Percentiles rank a stretch among this genome's conserved stretches.
Evolutionary conservation across 1,284 basidiomycete species (phyloP).

Genomic region (Sphaerobolus stellatus): DNA sequence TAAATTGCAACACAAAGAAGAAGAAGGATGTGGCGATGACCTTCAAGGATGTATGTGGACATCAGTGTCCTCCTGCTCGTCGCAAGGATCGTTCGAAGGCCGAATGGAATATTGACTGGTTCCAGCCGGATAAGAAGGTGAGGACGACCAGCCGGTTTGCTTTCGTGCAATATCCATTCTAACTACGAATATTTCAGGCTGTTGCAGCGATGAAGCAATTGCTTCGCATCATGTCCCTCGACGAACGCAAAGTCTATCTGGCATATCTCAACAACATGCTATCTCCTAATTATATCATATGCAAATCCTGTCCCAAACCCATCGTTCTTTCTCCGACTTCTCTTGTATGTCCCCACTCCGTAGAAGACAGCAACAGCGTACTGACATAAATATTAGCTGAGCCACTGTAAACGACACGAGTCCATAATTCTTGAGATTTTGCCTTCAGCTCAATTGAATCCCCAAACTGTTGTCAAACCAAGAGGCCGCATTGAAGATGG

Average conservation of each 20-base stretch:
- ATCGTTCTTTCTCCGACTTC: constrained; percentile 51
- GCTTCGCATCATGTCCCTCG: neutral
- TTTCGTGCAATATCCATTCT: neutral
- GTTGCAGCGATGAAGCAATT: constrained; percentile 4
- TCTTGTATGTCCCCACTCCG: constrained; percentile 37
- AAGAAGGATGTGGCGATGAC: constrained; percentile 46
- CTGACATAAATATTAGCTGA: constrained; percentile 39
- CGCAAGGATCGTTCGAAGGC: constrained; percentile 30
- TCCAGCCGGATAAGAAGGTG: constrained; percentile 58
- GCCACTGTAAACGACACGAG: constrained; percentile 63
- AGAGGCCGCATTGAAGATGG: constrained; percentile 34
- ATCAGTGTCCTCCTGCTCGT: constrained; percentile 46
- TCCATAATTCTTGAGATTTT: constrained; percentile 45
- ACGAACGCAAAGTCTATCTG: constrained; percentile 33
- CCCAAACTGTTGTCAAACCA: too few relatives aligned
- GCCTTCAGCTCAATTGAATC: too few relatives aligned
- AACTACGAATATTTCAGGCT: constrained; percentile 3
- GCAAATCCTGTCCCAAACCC: constrained; percentile 50
- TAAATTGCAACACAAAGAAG: constrained; percentile 41
- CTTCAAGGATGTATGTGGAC: constrained; percentile 55
- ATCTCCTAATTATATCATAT: constrained; percentile 43
- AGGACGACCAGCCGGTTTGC: constrained; percentile 11
- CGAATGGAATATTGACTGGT: constrained; percentile 50
- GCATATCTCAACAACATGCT: constrained; percentile 35
- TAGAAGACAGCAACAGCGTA: constrained; percentile 1